Evolutionary conservation across 371 early-diverging fungal genomes (phyloP).

Genomic region (Rhizomucor pusillus): DNA sequence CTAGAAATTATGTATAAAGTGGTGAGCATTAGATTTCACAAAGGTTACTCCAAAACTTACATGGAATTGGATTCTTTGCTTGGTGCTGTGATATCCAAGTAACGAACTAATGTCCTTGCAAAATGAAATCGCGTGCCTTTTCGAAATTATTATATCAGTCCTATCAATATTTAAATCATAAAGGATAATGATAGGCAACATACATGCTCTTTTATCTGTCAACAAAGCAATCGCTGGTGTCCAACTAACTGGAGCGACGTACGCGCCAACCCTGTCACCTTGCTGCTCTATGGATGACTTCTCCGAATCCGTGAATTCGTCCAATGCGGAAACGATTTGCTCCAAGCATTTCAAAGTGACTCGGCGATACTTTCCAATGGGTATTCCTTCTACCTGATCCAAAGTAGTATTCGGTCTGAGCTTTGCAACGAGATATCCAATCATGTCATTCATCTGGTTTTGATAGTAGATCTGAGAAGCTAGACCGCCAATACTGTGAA

Average conservation of each 20-base stretch:
- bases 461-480: conserved; percentile 81
- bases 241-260: conserved; percentile 18
- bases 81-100: conserved; percentile 5
- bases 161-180: no score
- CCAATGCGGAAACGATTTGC: conserved; percentile 29
- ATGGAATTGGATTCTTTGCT: not conserved
- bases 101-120: conserved; percentile 27
- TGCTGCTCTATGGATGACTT: not conserved
- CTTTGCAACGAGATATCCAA: conserved; percentile 69
- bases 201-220: conserved; percentile 35
- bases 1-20: not conserved
- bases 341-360: conserved; percentile 45
- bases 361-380: conserved; percentile 42
- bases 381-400: conserved; percentile 40
- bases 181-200: not conserved
- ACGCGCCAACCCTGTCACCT: no score
- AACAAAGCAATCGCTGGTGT: conserved; percentile 46
- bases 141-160: not conserved
- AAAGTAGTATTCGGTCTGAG: conserved; percentile 41
- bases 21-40: no score
- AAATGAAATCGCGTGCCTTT: conserved; percentile 25
- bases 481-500: conserved; percentile 66
- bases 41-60: not conserved
- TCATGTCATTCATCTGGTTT: conserved; percentile 81
- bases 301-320: conserved; percentile 18